Conservation (phyloP, 2,329 filamentous ascomycete species). For the Calonectria multiphialidica region DNA sequence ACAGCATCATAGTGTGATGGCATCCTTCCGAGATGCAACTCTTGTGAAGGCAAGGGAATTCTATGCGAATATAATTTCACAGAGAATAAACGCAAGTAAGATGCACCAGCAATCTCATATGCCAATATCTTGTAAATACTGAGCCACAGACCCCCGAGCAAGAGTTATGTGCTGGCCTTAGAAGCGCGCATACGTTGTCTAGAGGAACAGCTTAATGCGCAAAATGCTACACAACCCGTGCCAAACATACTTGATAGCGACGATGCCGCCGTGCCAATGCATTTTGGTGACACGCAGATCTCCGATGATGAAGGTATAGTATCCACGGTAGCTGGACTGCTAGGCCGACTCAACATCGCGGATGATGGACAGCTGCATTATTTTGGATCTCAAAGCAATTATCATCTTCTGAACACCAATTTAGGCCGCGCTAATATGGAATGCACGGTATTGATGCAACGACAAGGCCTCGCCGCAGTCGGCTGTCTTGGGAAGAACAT, state of each 20-base stretch:
- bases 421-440: background rate
- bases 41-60: background rate
- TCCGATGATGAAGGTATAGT: background rate
- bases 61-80: background rate
- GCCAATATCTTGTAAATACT: background rate
- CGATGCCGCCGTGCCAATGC: background rate
- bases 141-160: background rate
- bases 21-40: background rate
- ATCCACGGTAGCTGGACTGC: conserved; percentile 21
- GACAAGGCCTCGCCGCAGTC: conserved; percentile 1
- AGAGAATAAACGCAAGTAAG: background rate
- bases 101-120: too few species aligned
- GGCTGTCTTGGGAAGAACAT: conserved; percentile 15
- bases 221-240: background rate
- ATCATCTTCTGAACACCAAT: conserved; percentile 26
- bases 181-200: background rate
- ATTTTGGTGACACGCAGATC: background rate
- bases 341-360: conserved; percentile 27
- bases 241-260: background rate
- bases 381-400: conserved; percentile 41
- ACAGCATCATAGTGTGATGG: background rate
- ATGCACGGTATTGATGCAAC: background rate
- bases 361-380: conserved; percentile 41
- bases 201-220: background rate
- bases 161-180: background rate